phyloP scores from a whole-genome alignment of 2,329 filamentous ascomycete species.

The Lecanicillium sp. region DNA sequence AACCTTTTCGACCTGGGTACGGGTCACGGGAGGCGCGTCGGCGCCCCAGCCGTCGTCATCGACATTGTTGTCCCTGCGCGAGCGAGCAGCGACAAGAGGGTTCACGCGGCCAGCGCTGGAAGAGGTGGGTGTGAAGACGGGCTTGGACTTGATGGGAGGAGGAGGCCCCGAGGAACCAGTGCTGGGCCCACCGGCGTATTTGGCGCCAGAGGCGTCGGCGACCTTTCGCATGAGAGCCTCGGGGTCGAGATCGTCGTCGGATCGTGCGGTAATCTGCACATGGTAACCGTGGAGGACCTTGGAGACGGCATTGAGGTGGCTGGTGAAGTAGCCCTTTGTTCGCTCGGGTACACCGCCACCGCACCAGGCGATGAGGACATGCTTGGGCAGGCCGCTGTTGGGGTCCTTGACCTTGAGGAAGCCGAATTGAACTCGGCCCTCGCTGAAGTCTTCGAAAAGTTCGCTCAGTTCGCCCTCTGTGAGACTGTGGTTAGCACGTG shows the following conservation, averaged over 20 bases:
- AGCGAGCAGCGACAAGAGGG: constrained; percentile 60
- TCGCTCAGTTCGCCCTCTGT: constrained; percentile 86
- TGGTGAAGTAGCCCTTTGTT: constrained; percentile 98
- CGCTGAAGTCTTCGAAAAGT: constrained; percentile 91
- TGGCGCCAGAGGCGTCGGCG: constrained; percentile 86
- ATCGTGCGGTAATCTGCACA: constrained; percentile 92
- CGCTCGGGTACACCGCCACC: constrained; percentile 96
- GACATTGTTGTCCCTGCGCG: constrained; percentile 51
- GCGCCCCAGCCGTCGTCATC: constrained; percentile 91
- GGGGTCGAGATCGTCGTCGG: constrained; percentile 80
- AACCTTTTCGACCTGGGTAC: constrained; percentile 86
- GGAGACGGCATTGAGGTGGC: constrained; percentile 80
- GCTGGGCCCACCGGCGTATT: constrained; percentile 70
- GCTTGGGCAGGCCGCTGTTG: constrained; percentile 84
- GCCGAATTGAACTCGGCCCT: constrained; percentile 93
- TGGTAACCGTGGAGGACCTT: constrained; percentile 96
- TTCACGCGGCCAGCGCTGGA: constrained; percentile 53
- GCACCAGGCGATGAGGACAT: constrained; percentile 91
- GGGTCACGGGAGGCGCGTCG: constrained; percentile 85
- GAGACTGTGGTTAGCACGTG: constrained; percentile 17
- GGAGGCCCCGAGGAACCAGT: constrained; percentile 48
- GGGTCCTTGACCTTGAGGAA: constrained; percentile 96
- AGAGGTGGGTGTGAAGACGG: constrained; percentile 76
- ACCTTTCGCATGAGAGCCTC: constrained; percentile 90
- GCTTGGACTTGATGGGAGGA: constrained; percentile 77